Evolutionary conservation across 768 basidiomycete genomes (phyloP).

Genomic region (Terana coerulea): DNA sequence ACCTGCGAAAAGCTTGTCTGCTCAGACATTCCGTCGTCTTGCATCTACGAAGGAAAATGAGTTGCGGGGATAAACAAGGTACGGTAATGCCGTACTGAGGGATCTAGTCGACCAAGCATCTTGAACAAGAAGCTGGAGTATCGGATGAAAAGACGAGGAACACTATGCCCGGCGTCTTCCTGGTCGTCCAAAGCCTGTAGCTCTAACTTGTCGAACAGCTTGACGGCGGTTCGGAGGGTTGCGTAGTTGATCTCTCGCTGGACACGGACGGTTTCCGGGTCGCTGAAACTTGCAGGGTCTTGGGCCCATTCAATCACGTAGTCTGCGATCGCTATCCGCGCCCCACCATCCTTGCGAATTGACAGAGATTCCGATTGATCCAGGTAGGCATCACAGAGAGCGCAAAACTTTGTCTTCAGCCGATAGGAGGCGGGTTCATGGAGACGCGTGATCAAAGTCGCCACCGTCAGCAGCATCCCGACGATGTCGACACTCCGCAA

Average conservation of each 20-base stretch:
- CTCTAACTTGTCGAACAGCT: constrained; percentile 70
- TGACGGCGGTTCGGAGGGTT: constrained; percentile 70
- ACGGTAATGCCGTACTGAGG: constrained; percentile 17
- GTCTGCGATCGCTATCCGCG: constrained; percentile 71
- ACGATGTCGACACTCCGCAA: constrained; percentile 61
- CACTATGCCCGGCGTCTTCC: constrained; percentile 64
- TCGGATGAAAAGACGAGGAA: constrained; percentile 76
- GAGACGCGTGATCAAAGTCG: constrained; percentile 63
- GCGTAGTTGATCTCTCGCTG: constrained; percentile 70
- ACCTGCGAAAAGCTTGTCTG: constrained; percentile 23
- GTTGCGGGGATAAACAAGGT: not conserved
- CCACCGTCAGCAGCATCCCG: constrained; percentile 44
- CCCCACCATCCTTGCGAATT: constrained; percentile 61
- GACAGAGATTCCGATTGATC: constrained; percentile 56
- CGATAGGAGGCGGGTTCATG: constrained; percentile 50
- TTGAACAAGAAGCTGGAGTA: constrained; percentile 66
- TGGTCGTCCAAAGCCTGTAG: constrained; percentile 46
- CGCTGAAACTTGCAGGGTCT: constrained; percentile 47
- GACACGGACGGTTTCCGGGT: constrained; percentile 33
- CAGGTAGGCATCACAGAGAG: constrained; percentile 65
- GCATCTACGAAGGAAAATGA: constrained; percentile 9
- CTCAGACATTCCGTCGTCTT: constrained; percentile 26
- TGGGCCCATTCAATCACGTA: constrained; percentile 78
- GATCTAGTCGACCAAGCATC: constrained; percentile 47
- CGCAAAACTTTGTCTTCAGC: constrained; percentile 73